Conservation (phyloP, 2,329 filamentous ascomycete genomes). For the Phoma sp. region DNA sequence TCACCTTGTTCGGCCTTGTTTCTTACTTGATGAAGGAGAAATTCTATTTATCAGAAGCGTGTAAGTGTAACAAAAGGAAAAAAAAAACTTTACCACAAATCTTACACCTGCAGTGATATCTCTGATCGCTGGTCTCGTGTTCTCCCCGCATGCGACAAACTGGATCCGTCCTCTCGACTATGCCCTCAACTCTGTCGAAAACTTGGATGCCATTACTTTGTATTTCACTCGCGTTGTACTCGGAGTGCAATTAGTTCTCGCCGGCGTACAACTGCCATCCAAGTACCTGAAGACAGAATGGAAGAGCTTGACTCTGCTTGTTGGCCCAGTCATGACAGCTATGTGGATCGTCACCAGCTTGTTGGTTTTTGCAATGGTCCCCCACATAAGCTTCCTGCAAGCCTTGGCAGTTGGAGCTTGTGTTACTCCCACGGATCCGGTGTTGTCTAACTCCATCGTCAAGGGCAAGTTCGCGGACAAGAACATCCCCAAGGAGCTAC, state of each 20-base stretch:
- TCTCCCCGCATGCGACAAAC: conserved; percentile 79
- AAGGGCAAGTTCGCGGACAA: conserved; percentile 93
- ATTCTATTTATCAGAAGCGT: conserved; percentile 87
- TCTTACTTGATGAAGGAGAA: conserved; percentile 89
- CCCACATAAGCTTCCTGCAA: conserved; percentile 74
- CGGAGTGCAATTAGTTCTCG: conserved; percentile 87
- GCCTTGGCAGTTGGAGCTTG: conserved; percentile 82
- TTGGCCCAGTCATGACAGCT: conserved; percentile 81
- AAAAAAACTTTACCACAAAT: neutral
- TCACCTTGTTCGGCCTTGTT: conserved; percentile 87
- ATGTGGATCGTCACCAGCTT: conserved; percentile 90
- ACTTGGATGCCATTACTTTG: conserved; percentile 75
- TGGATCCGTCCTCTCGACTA: conserved; percentile 77
- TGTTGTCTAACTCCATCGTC: conserved; percentile 86
- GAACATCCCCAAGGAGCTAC: conserved; percentile 81
- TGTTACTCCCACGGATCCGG: conserved; percentile 90
- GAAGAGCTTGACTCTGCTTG: conserved; percentile 73
- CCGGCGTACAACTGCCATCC: conserved; percentile 84
- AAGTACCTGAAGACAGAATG: conserved; percentile 81
- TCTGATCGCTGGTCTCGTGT: conserved; percentile 75
- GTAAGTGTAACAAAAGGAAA: conserved; percentile 61
- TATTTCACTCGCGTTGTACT: conserved; percentile 87
- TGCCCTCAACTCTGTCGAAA: conserved; percentile 62
- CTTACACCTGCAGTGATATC: conserved; percentile 71
- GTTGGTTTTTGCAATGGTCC: conserved; percentile 77